These are phyloP conservation scores for Henckelia pumila DNA, from an alignment of 257 asterid genomes.

Conservation along the genomic window DNA sequence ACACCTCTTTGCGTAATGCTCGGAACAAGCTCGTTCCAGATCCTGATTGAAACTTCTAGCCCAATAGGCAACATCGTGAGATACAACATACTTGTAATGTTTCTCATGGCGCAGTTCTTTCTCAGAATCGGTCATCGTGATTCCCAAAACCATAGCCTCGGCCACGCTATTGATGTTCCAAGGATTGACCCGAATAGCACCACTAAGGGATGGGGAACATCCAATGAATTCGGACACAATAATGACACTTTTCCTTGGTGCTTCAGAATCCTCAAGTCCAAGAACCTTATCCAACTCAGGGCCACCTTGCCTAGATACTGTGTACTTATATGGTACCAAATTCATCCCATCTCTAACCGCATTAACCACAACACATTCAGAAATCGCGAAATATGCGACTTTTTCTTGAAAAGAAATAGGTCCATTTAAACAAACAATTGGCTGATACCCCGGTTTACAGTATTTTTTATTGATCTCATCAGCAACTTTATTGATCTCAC, in stretches of 20 bases:
- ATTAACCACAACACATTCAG: constrained; percentile 85
- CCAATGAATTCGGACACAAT: constrained; percentile 86
- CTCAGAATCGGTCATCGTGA: constrained; percentile 58
- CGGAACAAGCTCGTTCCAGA: constrained; percentile 63
- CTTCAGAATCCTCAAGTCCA: constrained; percentile 29
- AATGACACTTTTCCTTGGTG: constrained; percentile 57
- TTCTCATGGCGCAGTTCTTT: constrained; percentile 77
- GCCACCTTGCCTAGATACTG: constrained; percentile 67
- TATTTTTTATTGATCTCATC: constrained; percentile 42
- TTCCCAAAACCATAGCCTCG: constrained; percentile 56
- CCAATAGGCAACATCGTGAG: constrained; percentile 87
- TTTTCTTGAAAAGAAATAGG: constrained; percentile 65
- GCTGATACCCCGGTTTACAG: constrained; percentile 50
- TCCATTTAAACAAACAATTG: constrained; percentile 63
- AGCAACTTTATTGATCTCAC: constrained; percentile 54
- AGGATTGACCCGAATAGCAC: constrained; percentile 80
- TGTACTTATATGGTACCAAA: constrained; percentile 79
- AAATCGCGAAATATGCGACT: constrained; percentile 57
- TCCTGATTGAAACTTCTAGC: constrained; percentile 74
- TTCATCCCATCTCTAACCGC: constrained; percentile 94
- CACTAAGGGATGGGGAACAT: constrained; percentile 91
- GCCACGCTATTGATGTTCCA: constrained; percentile 71
- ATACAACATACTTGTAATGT: constrained; percentile 63
- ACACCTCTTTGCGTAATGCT: constrained; percentile 66
- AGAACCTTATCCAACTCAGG: constrained; percentile 49